Evolutionary conservation across 2,329 filamentous ascomycete genomes (phyloP).

Genomic region (Aciculosporium take): DNA sequence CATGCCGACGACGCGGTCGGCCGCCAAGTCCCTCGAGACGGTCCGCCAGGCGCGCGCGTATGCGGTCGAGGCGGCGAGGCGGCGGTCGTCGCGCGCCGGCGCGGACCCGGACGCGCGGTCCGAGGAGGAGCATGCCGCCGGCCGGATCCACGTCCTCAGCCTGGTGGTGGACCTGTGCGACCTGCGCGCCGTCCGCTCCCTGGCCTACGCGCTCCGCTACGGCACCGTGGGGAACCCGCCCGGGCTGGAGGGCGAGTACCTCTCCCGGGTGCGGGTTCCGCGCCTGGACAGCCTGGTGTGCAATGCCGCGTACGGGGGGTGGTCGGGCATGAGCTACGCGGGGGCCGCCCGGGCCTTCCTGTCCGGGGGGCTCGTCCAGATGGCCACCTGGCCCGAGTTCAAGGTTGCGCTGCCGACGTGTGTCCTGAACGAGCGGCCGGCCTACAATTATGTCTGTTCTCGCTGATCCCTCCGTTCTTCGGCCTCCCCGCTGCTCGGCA

Average conservation of each 20-base stretch:
- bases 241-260: conserved; percentile 20
- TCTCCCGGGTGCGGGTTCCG: conserved; percentile 39
- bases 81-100: conserved; percentile 24
- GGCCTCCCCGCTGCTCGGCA: no score
- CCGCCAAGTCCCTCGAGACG: conserved; percentile 60
- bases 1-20: conserved; percentile 69
- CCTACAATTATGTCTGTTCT: conserved; percentile 20
- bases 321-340: conserved; percentile 63
- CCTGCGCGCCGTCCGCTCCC: conserved; percentile 33
- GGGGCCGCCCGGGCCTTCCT: conserved; percentile 39
- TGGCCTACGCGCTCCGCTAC: conserved; percentile 31
- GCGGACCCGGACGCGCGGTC: conserved; percentile 15
- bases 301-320: conserved; percentile 83
- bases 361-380: conserved; percentile 46
- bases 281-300: conserved; percentile 67
- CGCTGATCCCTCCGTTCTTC: background rate
- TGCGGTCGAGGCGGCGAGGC: conserved; percentile 27
- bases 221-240: conserved; percentile 32
- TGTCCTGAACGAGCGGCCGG: conserved; percentile 25
- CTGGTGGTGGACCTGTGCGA: conserved; percentile 47
- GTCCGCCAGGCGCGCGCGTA: conserved; percentile 49
- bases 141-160: conserved; percentile 43
- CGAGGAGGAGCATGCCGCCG: conserved; percentile 25
- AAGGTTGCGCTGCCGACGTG: conserved; percentile 46
- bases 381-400: conserved; percentile 63